Conservation (phyloP, 2,329 filamentous ascomycete genomes). For the Aspergillus clavatus region DNA sequence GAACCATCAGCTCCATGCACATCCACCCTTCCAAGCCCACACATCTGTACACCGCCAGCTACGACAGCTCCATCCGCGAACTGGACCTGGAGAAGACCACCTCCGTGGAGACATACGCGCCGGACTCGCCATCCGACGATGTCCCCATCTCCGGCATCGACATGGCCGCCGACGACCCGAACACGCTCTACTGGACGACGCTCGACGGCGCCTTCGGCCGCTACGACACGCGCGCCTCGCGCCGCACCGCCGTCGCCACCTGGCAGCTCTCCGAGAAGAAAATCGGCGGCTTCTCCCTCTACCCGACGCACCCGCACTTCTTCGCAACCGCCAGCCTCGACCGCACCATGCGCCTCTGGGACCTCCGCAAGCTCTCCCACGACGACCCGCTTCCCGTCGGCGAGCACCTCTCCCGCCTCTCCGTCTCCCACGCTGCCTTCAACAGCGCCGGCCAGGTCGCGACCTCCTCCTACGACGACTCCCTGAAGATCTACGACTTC, state of each 20-base stretch:
- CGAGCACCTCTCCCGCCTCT: slow-evolving; percentile 75
- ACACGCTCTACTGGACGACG: slow-evolving; percentile 81
- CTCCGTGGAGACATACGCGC: slow-evolving; percentile 76
- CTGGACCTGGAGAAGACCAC: slow-evolving; percentile 77
- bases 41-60: slow-evolving; percentile 76
- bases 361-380: slow-evolving; percentile 68
- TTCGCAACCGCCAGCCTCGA: slow-evolving; percentile 87
- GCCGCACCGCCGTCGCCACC: slow-evolving; percentile 54
- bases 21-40: slow-evolving; percentile 70
- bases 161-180: slow-evolving; percentile 64
- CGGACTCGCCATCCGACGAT: slow-evolving; percentile 63
- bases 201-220: slow-evolving; percentile 74
- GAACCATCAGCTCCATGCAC: slow-evolving; percentile 81
- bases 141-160: slow-evolving; percentile 80
- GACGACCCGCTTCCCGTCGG: slow-evolving; percentile 66
- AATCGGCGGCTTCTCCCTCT: slow-evolving; percentile 86
- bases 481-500: slow-evolving; percentile 86
- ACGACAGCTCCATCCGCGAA: slow-evolving; percentile 86
- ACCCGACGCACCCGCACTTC: slow-evolving; percentile 74
- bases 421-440: slow-evolving; percentile 90
- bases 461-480: slow-evolving; percentile 92
- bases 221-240: slow-evolving; percentile 66
- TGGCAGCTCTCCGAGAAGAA: slow-evolving; percentile 85
- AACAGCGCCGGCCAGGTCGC: slow-evolving; percentile 79
- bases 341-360: slow-evolving; percentile 86